Base-by-base conservation (phyloP, 768 basidiomycete genomes). In the Termitomyces bulborhizus region DNA sequence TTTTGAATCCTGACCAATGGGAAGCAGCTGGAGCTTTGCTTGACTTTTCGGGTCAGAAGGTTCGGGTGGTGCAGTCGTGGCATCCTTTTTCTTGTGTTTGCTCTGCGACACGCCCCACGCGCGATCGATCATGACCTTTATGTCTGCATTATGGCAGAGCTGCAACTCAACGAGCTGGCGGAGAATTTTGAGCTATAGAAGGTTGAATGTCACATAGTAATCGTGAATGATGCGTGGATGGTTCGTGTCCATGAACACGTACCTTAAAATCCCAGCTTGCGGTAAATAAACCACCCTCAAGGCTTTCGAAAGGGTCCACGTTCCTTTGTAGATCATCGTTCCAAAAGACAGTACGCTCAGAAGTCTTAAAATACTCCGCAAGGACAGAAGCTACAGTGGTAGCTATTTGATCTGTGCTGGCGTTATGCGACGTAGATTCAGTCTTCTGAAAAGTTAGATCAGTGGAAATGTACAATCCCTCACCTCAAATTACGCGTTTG, bases 401-500 rank as follows among this genome's bases (percentile, higher is more conserved):
- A 44, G 90, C 89, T 66, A 93, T 88, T 67, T 87, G 85, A 77
- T 92, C 90, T 65, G 79, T 77, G 70, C 90, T 93, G 68, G 57
- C 63, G 68, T 62, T 64, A 61, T 57, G 63, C 66, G 65, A 63
- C 68, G 62, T 65, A 61, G 64, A 64, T 65, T 69, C 63, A 71
- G 66, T 66, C 60, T 62, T 59, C 64, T 60, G 64, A 60, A 69
- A 61, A 62, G 65, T 62, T 51, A 59, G 60, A 57, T 58, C 60
- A 66, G 62, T 54, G 56, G 60, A 63, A 60, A 54, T 46, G 56
- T 70, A 69, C 67, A 69, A 68, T 71, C 70, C 68, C 83, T 72
- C 72, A 89, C 90, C 86, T 88, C 71, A 90, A 78, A 77, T 91
- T 91, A 86, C 90, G 88, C 84, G 90, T 87, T 70, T 86, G 86